phyloP scores from a whole-genome alignment of 768 basidiomycete genomes.

The Termitomyces sp. region DNA sequence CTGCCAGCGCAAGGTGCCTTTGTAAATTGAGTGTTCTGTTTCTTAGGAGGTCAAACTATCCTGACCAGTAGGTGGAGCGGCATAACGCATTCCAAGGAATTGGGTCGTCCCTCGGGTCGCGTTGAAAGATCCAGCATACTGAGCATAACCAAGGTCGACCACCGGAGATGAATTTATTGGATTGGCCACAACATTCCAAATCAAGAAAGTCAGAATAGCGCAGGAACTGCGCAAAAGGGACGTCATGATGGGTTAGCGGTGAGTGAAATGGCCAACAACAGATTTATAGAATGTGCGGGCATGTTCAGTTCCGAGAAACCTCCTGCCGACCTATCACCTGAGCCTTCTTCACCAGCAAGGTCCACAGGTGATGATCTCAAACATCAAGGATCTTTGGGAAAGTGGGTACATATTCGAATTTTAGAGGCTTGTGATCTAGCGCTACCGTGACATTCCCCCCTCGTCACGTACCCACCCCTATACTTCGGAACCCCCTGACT shows the following conservation, averaged over 20 bases:
- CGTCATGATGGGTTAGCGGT: not conserved
- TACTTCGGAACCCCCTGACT: no score
- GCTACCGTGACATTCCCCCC: no score
- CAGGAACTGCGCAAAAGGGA: not conserved
- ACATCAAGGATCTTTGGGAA: not conserved
- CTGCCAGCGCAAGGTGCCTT: conserved; percentile 30
- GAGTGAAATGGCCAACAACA: no score
- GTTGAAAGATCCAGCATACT: conserved; percentile 35
- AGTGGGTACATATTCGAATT: not conserved
- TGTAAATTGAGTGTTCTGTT: not conserved
- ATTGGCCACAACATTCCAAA: not conserved
- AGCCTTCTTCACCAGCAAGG: not conserved
- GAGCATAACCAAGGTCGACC: conserved; percentile 40
- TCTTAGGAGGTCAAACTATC: not conserved
- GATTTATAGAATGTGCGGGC: not conserved
- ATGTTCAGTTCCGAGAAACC: not conserved
- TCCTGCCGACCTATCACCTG: not conserved
- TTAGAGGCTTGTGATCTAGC: no score
- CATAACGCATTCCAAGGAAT: conserved; percentile 43
- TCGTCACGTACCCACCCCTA: no score
- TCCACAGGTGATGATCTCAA: not conserved
- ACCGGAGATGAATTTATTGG: conserved; percentile 8
- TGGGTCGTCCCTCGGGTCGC: conserved; percentile 26
- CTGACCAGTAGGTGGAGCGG: conserved; percentile 42
- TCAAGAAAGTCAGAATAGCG: not conserved